Conservation (phyloP, 148 eudicot genomes). For the Rhododendron williamsianum region DNA sequence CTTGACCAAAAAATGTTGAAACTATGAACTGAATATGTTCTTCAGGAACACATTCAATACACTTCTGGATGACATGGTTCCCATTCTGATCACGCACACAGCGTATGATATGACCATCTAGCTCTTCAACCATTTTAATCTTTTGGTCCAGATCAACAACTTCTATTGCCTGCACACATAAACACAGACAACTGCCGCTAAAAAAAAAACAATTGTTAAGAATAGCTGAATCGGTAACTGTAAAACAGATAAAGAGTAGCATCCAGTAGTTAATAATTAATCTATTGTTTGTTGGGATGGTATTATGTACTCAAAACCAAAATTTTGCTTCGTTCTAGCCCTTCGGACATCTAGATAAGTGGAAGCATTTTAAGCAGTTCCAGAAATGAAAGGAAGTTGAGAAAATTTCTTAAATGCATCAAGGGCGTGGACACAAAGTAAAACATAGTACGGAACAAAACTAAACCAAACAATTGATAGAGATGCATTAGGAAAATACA, state of each 20-base stretch:
- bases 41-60: slow-evolving; percentile 97
- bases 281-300: background rate
- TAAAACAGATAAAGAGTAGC: background rate
- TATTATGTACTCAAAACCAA: background rate
- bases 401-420: background rate
- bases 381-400: background rate
- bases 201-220: background rate
- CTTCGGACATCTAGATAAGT: background rate
- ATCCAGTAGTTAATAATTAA: background rate
- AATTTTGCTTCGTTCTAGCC: background rate
- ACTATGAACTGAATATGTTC: slow-evolving; percentile 85
- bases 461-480: background rate
- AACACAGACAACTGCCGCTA: background rate
- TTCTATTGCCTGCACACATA: slow-evolving; percentile 75
- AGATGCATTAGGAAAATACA: background rate
- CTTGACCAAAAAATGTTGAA: slow-evolving; percentile 80
- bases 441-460: background rate
- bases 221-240: background rate
- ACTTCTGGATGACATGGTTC: slow-evolving; percentile 95
- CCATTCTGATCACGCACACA: slow-evolving; percentile 99
- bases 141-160: slow-evolving; percentile 97
- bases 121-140: slow-evolving; percentile 88
- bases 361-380: background rate
- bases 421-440: background rate
- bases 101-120: slow-evolving; percentile 91